Conservation (phyloP, 768 basidiomycete genomes). For the Lyophyllum atratum region DNA sequence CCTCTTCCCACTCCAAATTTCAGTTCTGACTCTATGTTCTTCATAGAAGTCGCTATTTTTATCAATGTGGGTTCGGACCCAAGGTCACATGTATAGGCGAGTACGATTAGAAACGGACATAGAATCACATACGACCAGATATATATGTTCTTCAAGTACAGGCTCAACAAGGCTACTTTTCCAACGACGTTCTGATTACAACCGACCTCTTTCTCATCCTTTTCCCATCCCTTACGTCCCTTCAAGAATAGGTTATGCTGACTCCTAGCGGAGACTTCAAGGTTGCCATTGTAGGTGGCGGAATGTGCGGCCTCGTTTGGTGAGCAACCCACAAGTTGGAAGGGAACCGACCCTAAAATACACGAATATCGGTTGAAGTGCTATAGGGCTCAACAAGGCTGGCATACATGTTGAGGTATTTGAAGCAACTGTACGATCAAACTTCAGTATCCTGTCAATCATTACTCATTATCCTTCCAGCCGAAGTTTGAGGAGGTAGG, state of each 20-base stretch:
- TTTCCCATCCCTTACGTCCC: background rate
- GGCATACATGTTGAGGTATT: conserved; percentile 52
- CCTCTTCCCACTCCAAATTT: too few relatives aligned
- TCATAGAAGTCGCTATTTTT: too few relatives aligned
- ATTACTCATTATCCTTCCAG: conserved; percentile 25
- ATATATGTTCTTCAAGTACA: background rate
- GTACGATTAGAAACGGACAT: background rate
- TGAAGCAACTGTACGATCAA: conserved; percentile 46
- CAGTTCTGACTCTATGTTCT: too few relatives aligned
- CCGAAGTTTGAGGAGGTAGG: conserved; percentile 52
- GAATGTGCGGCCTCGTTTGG: conserved; percentile 54
- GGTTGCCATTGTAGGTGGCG: conserved; percentile 57
- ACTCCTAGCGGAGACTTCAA: conserved; percentile 39
- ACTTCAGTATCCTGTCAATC: background rate
- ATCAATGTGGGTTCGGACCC: background rate
- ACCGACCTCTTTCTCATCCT: background rate
- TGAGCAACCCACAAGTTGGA: conserved; percentile 10
- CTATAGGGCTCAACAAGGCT: conserved; percentile 40
- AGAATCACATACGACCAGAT: background rate
- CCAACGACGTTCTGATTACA: background rate
- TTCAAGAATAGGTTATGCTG: background rate
- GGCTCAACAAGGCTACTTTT: background rate
- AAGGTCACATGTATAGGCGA: background rate
- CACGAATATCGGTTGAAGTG: conserved; percentile 29
- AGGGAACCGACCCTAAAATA: background rate